phyloP scores from a whole-genome alignment of 2,329 filamentous ascomycete species.

The Fusarium domesticum region DNA sequence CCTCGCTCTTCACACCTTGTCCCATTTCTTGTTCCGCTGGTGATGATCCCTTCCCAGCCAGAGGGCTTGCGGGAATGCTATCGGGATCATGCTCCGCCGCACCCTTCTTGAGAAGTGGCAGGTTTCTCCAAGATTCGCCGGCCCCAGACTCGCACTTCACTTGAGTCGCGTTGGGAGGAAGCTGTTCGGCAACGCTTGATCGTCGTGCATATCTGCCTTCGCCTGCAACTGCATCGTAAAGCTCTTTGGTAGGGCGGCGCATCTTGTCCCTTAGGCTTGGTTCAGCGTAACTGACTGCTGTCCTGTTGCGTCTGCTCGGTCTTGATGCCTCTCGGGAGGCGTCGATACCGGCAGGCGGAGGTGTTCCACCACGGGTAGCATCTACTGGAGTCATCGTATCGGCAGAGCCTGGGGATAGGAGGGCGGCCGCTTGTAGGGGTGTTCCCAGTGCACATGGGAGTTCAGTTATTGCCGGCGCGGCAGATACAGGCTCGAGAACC shows the following conservation, averaged over 20 bases:
- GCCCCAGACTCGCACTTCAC: slow-evolving; percentile 36
- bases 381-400: slow-evolving; percentile 39
- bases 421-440: slow-evolving; percentile 38
- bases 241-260: slow-evolving; percentile 72
- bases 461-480: slow-evolving; percentile 13
- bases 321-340: slow-evolving; percentile 56
- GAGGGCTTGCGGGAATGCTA: slow-evolving; percentile 37
- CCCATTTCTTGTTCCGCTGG: slow-evolving; percentile 19
- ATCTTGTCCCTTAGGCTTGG: slow-evolving; percentile 81
- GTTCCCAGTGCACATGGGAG: slow-evolving; percentile 22
- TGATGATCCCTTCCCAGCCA: slow-evolving; percentile 39
- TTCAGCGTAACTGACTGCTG: slow-evolving; percentile 75
- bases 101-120: slow-evolving; percentile 16
- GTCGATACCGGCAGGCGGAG: slow-evolving; percentile 58
- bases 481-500: slow-evolving; percentile 12
- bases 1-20: slow-evolving; percentile 12
- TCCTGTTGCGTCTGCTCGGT: slow-evolving; percentile 63
- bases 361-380: slow-evolving; percentile 49
- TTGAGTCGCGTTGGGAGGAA: slow-evolving; percentile 24
- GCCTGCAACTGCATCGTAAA: slow-evolving; percentile 71
- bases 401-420: slow-evolving; percentile 49
- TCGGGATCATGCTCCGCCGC: slow-evolving; percentile 16
- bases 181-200: slow-evolving; percentile 36
- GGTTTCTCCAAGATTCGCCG: slow-evolving; percentile 33
- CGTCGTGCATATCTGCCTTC: slow-evolving; percentile 53